Evolutionary conservation across 768 basidiomycete genomes (phyloP).

Genomic region (Arthromyces matolae): DNA sequence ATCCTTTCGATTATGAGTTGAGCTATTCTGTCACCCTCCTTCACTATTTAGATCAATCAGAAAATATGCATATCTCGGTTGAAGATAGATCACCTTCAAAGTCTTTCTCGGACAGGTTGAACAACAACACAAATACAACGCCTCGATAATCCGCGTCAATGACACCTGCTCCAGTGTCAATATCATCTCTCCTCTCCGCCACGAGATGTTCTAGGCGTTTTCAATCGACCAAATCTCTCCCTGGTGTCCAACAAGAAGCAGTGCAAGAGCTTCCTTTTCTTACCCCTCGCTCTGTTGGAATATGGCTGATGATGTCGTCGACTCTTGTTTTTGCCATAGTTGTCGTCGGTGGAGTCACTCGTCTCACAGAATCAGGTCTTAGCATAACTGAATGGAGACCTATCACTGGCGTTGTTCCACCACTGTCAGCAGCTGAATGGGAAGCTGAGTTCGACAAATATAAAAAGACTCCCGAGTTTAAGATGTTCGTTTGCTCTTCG

Average conservation of each 20-base stretch:
- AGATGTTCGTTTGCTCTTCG: constrained; percentile 58
- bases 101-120: constrained; percentile 87
- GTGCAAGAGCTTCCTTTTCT: constrained; percentile 46
- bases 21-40: constrained; percentile 92
- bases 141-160: constrained; percentile 97
- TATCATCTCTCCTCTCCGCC: constrained; percentile 30
- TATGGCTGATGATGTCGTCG: constrained; percentile 85
- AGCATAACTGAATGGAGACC: constrained; percentile 99
- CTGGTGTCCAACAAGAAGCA: neutral
- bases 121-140: constrained; percentile 83
- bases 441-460: constrained; percentile 89
- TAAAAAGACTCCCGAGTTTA: constrained; percentile 91
- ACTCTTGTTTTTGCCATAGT: constrained; percentile 88
- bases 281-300: constrained; percentile 65
- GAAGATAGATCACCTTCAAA: constrained; percentile 59
- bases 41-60: constrained; percentile 46
- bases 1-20: constrained; percentile 93
- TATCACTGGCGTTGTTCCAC: constrained; percentile 85
- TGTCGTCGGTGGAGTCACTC: constrained; percentile 93
- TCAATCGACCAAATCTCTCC: too few species aligned
- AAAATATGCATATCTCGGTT: neutral
- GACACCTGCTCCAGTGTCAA: constrained; percentile 96
- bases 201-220: constrained; percentile 1
- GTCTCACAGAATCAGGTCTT: constrained; percentile 94
- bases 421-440: constrained; percentile 76